Evolutionary conservation across 176 grass and related monocot species (phyloP).

Genomic region (Cenchrus americanus): DNA sequence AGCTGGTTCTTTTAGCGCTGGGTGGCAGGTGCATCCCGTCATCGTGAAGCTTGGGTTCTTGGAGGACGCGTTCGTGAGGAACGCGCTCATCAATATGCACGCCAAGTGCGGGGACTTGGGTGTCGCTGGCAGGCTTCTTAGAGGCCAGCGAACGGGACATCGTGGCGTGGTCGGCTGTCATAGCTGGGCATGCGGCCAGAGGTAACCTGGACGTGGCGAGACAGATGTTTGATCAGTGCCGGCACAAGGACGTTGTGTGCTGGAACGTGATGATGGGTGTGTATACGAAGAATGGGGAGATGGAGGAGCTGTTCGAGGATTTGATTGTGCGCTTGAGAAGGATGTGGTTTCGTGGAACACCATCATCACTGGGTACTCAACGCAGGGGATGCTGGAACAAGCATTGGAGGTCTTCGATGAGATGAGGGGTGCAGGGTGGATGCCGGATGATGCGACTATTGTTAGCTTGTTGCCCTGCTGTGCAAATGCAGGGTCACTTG

Average conservation of each 20-base stretch:
- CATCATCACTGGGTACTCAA: slow-evolving; percentile 32
- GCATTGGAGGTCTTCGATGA: slow-evolving; percentile 40
- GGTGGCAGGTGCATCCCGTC: slow-evolving; percentile 45
- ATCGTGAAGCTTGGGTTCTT: slow-evolving; percentile 46
- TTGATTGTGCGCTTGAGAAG: slow-evolving; percentile 31
- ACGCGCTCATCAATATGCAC: slow-evolving; percentile 55
- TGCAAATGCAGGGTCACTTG: slow-evolving; percentile 35
- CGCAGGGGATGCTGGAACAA: slow-evolving; percentile 36
- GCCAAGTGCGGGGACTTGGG: slow-evolving; percentile 48
- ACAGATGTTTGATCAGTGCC: slow-evolving; percentile 47
- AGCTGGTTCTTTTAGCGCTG: not conserved
- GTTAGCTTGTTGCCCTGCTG: slow-evolving; percentile 53
- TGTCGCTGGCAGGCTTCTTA: slow-evolving; percentile 29
- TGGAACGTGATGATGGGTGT: slow-evolving; percentile 60
- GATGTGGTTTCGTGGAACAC: slow-evolving; percentile 55
- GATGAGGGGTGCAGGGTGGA: slow-evolving; percentile 37
- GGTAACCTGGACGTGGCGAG: slow-evolving; percentile 44
- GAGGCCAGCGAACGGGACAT: slow-evolving; percentile 30
- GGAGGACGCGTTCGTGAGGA: slow-evolving; percentile 41
- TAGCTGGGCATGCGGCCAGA: slow-evolving; percentile 22
- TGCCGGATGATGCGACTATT: slow-evolving; percentile 51
- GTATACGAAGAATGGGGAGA: slow-evolving; percentile 45
- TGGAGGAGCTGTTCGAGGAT: slow-evolving; percentile 52
- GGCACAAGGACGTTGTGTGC: slow-evolving; percentile 41
- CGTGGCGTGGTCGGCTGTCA: slow-evolving; percentile 42